phyloP scores from a whole-genome alignment of 75 land plant genomes.

The Pseudotsuga menziesii region DNA sequence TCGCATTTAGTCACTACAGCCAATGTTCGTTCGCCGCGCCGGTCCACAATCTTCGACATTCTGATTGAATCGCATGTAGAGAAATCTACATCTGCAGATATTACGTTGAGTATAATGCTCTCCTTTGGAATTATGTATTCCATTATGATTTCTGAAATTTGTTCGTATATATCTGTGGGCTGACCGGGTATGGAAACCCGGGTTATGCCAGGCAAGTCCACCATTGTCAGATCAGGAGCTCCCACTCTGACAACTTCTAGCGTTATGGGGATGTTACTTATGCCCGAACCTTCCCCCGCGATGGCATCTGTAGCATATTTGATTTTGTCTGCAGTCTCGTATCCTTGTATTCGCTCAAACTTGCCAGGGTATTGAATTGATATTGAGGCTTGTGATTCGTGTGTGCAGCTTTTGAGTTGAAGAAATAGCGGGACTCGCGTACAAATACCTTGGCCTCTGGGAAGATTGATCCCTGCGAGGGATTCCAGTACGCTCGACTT shows the following conservation, averaged over 20 bases:
- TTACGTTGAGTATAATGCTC: conserved; percentile 55
- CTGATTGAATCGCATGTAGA: conserved; percentile 58
- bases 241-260: conserved; percentile 36
- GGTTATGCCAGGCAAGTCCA: conserved; percentile 68
- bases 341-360: neutral
- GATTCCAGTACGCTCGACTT: conserved; percentile 65
- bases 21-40: conserved; percentile 41
- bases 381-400: conserved; percentile 18
- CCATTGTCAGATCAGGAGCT: conserved; percentile 53
- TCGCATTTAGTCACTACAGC: conserved; percentile 50
- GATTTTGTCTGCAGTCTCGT: conserved; percentile 19
- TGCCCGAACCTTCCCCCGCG: conserved; percentile 38
- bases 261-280: conserved; percentile 32
- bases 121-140: conserved; percentile 45
- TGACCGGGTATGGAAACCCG: conserved; percentile 59
- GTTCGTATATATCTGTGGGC: conserved; percentile 54
- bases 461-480: conserved; percentile 45
- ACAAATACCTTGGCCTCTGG: conserved; percentile 54
- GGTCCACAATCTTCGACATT: conserved; percentile 49
- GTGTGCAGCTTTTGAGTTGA: conserved; percentile 29
- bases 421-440: conserved; percentile 56
- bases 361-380: conserved; percentile 21
- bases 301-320: conserved; percentile 27
- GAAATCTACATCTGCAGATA: conserved; percentile 57
- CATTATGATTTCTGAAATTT: conserved; percentile 42